These are phyloP conservation scores for Diplosphaera chodatii DNA, from an alignment of 139 green algal species.

Conservation along the genomic window DNA sequence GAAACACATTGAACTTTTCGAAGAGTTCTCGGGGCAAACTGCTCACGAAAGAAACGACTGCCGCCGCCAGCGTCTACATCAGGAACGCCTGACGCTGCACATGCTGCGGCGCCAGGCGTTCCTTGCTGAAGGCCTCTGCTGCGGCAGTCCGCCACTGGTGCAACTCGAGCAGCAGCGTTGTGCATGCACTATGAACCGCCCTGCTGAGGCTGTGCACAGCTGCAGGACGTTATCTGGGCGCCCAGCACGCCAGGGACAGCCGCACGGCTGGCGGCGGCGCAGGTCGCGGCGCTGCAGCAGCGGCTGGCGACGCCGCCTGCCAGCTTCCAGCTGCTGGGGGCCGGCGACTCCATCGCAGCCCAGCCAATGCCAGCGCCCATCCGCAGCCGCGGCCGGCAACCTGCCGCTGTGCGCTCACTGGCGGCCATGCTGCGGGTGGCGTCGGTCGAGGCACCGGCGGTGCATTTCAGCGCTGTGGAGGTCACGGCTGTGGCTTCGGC, in stretches of 20 bases:
- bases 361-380: background rate
- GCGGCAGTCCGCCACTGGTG: too few relatives aligned
- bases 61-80: too few relatives aligned
- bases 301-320: background rate
- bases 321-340: background rate
- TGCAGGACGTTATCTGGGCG: background rate
- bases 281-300: background rate
- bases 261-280: background rate
- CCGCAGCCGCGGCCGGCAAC: background rate
- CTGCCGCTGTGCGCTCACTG: background rate
- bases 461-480: constrained; percentile 5
- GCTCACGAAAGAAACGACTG: too few relatives aligned
- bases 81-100: too few relatives aligned
- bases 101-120: too few relatives aligned
- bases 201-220: too few relatives aligned
- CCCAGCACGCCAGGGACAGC: too few relatives aligned
- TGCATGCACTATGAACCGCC: too few relatives aligned
- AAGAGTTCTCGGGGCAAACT: too few relatives aligned
- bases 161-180: too few relatives aligned
- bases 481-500: background rate
- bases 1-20: too few relatives aligned
- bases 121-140: too few relatives aligned
- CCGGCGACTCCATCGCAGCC: background rate
- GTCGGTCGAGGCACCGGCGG: constrained; percentile 9
- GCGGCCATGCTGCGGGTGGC: constrained; percentile 20